Evolutionary conservation across 2,329 filamentous ascomycete genomes (phyloP).

Genomic region (Drechmeria coniospora): DNA sequence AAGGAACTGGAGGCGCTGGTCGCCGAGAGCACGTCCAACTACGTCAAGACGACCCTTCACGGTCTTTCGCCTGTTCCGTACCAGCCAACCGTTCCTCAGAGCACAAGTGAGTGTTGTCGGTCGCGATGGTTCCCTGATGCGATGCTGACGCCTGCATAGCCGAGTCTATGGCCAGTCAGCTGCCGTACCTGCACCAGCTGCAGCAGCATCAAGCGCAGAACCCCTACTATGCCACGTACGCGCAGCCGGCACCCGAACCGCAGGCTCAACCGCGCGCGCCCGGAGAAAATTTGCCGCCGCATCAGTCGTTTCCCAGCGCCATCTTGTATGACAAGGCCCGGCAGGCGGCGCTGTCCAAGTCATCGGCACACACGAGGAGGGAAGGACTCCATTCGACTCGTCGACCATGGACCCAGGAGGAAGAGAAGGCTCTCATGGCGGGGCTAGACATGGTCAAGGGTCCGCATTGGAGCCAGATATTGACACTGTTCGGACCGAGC

Average conservation of each 20-base stretch:
- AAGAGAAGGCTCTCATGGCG: constrained; percentile 80
- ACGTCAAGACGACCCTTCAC: constrained; percentile 27
- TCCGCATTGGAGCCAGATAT: constrained; percentile 84
- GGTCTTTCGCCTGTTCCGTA: constrained; percentile 26
- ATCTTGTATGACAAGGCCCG: constrained; percentile 42
- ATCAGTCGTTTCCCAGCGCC: constrained; percentile 39
- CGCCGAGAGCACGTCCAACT: constrained; percentile 28
- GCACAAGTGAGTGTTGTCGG: constrained; percentile 17
- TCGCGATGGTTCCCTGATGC: neutral
- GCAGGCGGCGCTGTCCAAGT: constrained; percentile 42
- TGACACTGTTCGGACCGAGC: constrained; percentile 66
- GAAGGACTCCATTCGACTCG: constrained; percentile 47
- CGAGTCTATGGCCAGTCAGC: constrained; percentile 19
- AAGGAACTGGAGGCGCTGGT: constrained; percentile 28
- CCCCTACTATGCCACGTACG: constrained; percentile 17
- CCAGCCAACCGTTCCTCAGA: constrained; percentile 24
- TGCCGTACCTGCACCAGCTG: constrained; percentile 20
- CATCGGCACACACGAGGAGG: constrained; percentile 35
- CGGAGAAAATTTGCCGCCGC: constrained; percentile 33
- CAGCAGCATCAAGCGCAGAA: constrained; percentile 22
- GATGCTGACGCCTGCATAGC: constrained; percentile 7
- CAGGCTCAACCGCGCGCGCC: constrained; percentile 12
- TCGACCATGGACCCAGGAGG: constrained; percentile 74
- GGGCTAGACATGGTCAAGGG: constrained; percentile 80
- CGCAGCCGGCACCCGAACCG: constrained; percentile 20